Evolutionary conservation across 2,329 filamentous ascomycete species (phyloP).

Genomic region (Trichothecium sympodiale): DNA sequence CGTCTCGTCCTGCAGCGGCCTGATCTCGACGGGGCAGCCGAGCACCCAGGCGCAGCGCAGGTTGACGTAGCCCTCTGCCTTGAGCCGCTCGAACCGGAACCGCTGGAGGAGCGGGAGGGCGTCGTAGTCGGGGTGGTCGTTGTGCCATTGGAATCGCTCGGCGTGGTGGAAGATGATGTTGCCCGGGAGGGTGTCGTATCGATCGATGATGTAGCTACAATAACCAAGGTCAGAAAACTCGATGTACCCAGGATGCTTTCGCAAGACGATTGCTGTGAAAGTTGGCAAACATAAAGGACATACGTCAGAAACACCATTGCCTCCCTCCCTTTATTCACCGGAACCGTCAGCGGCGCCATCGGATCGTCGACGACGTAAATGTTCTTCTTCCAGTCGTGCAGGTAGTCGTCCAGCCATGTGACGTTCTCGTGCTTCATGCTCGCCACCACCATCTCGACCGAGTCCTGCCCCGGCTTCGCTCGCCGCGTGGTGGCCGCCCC

Average conservation of each 20-base stretch:
- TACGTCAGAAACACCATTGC: constrained; percentile 41
- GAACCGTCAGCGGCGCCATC: constrained; percentile 33
- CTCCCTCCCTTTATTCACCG: constrained; percentile 38
- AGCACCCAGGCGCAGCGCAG: constrained; percentile 48
- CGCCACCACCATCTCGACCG: constrained; percentile 21
- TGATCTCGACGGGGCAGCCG: constrained; percentile 41
- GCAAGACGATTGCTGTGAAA: too few species aligned
- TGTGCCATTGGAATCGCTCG: constrained; percentile 40
- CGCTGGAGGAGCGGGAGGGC: constrained; percentile 37
- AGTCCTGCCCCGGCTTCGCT: constrained; percentile 12
- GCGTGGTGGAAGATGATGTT: constrained; percentile 36
- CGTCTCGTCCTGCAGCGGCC: constrained; percentile 23
- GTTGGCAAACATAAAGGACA: constrained; percentile 4
- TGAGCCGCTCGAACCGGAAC: constrained; percentile 38
- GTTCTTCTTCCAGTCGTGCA: constrained; percentile 36
- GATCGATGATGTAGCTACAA: constrained; percentile 33
- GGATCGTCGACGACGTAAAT: constrained; percentile 44
- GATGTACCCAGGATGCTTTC: too few species aligned
- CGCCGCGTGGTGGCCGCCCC: not conserved
- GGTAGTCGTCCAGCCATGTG: constrained; percentile 29
- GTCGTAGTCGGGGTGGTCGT: constrained; percentile 42
- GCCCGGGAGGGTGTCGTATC: constrained; percentile 33
- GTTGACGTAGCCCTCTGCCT: constrained; percentile 45
- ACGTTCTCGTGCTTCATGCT: constrained; percentile 20
- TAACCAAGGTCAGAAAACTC: too few species aligned